Percentiles rank a stretch among this genome's conserved stretches.
Evolutionary conservation across 2,329 filamentous ascomycete genomes (phyloP).

Genomic region (Ambrosiella beaveri): DNA sequence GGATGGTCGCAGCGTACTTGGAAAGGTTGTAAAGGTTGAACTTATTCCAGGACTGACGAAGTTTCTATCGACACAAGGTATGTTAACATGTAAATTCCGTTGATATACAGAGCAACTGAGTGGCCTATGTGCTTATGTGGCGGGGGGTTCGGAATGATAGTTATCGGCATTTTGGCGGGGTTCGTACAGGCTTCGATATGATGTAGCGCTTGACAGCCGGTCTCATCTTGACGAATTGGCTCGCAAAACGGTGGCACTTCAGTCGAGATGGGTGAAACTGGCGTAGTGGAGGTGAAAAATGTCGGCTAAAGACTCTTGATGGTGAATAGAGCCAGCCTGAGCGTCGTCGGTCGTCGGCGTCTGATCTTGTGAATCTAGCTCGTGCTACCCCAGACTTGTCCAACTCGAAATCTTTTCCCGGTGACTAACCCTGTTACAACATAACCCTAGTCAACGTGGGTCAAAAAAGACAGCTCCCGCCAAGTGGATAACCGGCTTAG

Average conservation of each 20-base stretch:
- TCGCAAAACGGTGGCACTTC: conserved; percentile 9
- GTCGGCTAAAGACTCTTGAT: conserved; percentile 3
- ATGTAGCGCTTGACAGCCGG: conserved; percentile 15
- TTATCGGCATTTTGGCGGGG: neutral
- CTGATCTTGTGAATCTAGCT: neutral
- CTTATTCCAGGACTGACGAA: conserved; percentile 94
- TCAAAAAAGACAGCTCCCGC: neutral
- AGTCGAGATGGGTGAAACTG: conserved; percentile 4
- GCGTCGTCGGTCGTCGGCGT: conserved; percentile 9
- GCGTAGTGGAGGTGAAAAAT: conserved; percentile 1
- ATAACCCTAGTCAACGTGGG: neutral
- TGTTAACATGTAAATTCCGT: neutral
- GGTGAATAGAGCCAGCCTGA: conserved; percentile 6
- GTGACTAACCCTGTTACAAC: neutral
- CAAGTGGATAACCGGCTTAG: neutral
- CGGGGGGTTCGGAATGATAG: neutral
- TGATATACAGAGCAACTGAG: neutral
- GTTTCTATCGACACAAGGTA: conserved; percentile 42
- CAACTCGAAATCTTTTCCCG: conserved; percentile 8
- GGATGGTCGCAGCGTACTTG: conserved; percentile 30
- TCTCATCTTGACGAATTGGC: conserved; percentile 14
- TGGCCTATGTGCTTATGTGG: neutral
- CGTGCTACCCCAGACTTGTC: neutral
- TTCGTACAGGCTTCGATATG: conserved; percentile 14
- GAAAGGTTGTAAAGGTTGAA: conserved; percentile 86